A percentile compares a stretch with the other conserved stretches of the same genome.
phyloP scores from a whole-genome alignment of 148 eudicot genomes.

The Rhododendron kiyosumense region DNA sequence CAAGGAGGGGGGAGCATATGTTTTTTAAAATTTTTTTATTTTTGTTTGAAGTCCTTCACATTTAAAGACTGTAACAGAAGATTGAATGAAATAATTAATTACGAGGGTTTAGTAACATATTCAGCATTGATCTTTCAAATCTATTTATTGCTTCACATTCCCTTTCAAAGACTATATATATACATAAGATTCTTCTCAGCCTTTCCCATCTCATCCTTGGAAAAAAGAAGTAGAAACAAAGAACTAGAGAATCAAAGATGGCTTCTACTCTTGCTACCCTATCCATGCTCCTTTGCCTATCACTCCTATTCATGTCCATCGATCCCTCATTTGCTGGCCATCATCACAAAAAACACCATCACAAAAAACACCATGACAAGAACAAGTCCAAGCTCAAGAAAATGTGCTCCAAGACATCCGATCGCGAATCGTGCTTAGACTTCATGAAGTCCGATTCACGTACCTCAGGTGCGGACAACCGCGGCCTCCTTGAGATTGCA shows the following conservation, averaged over 20 bases:
- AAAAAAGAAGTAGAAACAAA: neutral
- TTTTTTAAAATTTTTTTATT: no score
- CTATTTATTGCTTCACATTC: neutral
- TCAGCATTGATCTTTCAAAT: neutral
- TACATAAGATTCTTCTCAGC: neutral
- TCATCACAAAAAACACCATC: neutral
- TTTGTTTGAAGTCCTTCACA: neutral
- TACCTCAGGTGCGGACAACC: neutral
- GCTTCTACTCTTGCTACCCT: neutral
- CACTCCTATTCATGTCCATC: neutral
- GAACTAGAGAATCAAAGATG: neutral
- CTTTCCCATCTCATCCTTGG: neutral
- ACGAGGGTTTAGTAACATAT: neutral
- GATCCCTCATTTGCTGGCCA: slow-evolving; percentile 5
- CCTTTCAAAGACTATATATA: neutral
- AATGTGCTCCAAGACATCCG: slow-evolving; percentile 8
- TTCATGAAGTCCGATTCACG: slow-evolving; percentile 1
- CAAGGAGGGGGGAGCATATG: no score
- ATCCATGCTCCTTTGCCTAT: neutral
- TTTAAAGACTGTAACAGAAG: neutral
- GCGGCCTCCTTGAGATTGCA: neutral
- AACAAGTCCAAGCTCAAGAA: neutral
- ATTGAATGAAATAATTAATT: neutral
- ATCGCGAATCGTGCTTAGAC: neutral
- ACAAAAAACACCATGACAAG: neutral